Conservation (phyloP, 352 stramenopile genomes). For the Pythium periplocum region DNA sequence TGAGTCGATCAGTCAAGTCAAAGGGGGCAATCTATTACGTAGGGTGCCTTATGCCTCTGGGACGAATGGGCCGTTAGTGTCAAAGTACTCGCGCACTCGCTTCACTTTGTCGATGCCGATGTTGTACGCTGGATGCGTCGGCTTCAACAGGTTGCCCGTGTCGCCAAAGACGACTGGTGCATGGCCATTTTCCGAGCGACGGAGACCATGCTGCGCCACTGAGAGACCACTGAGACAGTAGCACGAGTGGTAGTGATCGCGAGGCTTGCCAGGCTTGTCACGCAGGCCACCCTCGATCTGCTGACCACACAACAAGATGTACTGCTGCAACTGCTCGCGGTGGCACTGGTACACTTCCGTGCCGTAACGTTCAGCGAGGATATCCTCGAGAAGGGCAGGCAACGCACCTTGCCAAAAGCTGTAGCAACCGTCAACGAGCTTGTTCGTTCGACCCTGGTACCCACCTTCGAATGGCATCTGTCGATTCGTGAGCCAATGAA, state of each 20-base stretch:
- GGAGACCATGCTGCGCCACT: constrained; percentile 85
- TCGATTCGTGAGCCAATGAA: constrained; percentile 89
- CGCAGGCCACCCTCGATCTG: constrained; percentile 91
- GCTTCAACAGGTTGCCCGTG: constrained; percentile 63
- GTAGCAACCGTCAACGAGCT: constrained; percentile 99
- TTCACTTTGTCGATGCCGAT: constrained; percentile 85
- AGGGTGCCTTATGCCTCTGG: constrained; percentile 12
- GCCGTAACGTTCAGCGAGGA: constrained; percentile 29
- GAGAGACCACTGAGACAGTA: constrained; percentile 97
- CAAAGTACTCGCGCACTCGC: constrained; percentile 65
- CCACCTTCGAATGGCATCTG: constrained; percentile 94
- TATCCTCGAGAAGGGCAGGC: constrained; percentile 69
- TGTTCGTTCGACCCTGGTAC: constrained; percentile 96
- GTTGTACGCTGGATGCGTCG: constrained; percentile 92
- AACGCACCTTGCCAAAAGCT: constrained; percentile 98
- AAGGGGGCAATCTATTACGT: neutral
- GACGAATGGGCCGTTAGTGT: constrained; percentile 44
- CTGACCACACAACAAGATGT: constrained; percentile 94
- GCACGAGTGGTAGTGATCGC: constrained; percentile 99
- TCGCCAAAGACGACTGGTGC: constrained; percentile 50
- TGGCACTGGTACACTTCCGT: constrained; percentile 62
- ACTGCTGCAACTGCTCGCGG: constrained; percentile 78
- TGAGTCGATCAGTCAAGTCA: neutral
- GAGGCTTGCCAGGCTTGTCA: constrained; percentile 92
- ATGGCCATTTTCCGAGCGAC: constrained; percentile 13